Percentiles rank a stretch among this genome's conserved stretches.
Conservation (phyloP, 768 basidiomycete species). For the Boletellus emodensis region DNA sequence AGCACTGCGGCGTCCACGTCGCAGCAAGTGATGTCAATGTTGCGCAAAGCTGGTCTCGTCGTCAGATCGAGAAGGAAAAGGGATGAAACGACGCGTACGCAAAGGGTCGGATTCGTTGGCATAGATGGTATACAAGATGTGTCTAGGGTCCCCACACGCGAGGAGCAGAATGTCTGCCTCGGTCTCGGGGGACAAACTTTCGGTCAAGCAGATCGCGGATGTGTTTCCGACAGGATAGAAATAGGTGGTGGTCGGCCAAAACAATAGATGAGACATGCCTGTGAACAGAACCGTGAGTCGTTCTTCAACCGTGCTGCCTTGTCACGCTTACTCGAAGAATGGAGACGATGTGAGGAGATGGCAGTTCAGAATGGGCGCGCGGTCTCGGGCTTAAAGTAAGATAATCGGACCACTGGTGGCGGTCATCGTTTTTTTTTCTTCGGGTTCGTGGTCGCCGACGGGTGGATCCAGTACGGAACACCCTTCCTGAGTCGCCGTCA, state of each 20-base stretch:
- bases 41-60: constrained; percentile 5
- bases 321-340: neutral
- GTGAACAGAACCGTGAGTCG: neutral
- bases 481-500: neutral
- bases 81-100: constrained; percentile 1
- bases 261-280: constrained; percentile 18
- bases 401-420: neutral
- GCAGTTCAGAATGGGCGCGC: neutral
- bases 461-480: neutral
- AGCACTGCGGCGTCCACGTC: constrained; percentile 27
- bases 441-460: neutral
- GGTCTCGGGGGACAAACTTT: constrained; percentile 43
- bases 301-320: no score
- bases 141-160: constrained; percentile 54
- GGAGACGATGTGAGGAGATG: neutral
- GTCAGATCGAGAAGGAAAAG: neutral
- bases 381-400: neutral
- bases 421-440: neutral
- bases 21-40: constrained; percentile 28
- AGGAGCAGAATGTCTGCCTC: constrained; percentile 41
- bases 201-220: constrained; percentile 46
- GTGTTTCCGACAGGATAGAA: constrained; percentile 64
- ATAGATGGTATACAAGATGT: constrained; percentile 46
- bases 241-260: constrained; percentile 25
- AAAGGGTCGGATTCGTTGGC: constrained; percentile 9